A percentile compares a stretch with the other conserved stretches of the same genome.
Conservation (phyloP, 208 protist species). For the Trichomonas gallinae region DNA sequence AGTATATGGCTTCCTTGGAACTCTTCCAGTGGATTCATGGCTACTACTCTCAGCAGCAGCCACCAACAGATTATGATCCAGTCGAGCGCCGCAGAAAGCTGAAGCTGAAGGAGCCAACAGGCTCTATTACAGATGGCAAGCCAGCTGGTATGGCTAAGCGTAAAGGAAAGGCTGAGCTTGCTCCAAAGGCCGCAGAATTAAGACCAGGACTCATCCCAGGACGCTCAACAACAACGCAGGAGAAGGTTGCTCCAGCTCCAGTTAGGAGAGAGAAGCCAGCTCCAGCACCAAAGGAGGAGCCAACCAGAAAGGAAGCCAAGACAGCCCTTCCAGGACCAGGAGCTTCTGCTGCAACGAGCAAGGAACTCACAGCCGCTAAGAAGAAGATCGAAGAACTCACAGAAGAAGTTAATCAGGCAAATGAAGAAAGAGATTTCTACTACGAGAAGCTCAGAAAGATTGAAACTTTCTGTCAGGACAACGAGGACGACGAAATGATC, state of each 20-base stretch:
- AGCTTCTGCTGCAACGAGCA: background rate
- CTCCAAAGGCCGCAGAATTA: background rate
- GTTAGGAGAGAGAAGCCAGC: background rate
- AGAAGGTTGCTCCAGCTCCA: background rate
- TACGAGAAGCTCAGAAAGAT: slow-evolving; percentile 1
- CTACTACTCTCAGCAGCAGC: background rate
- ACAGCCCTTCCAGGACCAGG: background rate
- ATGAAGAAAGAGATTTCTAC: slow-evolving; percentile 16
- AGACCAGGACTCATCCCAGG: background rate
- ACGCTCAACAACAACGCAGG: background rate
- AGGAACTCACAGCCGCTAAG: background rate
- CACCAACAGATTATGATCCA: background rate
- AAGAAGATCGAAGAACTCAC: background rate
- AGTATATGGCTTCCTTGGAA: background rate
- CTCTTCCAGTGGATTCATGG: background rate
- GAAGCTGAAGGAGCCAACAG: background rate
- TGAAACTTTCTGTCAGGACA: background rate
- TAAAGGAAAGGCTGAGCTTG: background rate
- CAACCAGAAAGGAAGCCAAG: background rate
- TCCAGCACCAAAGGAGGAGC: background rate
- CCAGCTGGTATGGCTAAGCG: background rate
- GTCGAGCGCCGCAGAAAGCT: background rate
- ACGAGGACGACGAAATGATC: background rate
- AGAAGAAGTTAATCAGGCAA: background rate
- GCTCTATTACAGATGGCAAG: background rate